Percentiles rank a stretch among this genome's conserved stretches.
Evolutionary conservation across 805 yeast genomes (phyloP).

Genomic region (Spathaspora passalidarum): DNA sequence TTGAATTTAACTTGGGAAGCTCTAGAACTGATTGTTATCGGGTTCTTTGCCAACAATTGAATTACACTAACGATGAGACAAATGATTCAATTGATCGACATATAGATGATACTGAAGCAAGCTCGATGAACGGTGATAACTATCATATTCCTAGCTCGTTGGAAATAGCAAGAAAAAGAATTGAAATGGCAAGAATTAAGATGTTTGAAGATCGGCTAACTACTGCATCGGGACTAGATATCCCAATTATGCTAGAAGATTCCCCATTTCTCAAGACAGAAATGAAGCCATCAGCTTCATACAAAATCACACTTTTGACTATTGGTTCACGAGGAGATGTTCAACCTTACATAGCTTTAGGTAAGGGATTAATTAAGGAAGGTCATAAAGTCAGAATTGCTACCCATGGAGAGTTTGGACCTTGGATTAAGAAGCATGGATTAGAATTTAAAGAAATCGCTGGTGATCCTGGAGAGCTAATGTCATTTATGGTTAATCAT

Average conservation of each 20-base stretch:
- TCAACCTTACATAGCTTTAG: conserved; percentile 92
- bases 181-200: conserved; percentile 58
- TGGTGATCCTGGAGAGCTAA: conserved; percentile 88
- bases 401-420: conserved; percentile 77
- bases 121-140: background rate
- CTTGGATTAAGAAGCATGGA: conserved; percentile 68
- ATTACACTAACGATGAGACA: conserved; percentile 14
- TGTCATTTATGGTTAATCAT: conserved; percentile 90
- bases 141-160: conserved; percentile 4
- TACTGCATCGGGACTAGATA: conserved; percentile 56
- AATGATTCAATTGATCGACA: background rate
- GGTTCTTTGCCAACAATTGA: conserved; percentile 50
- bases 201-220: conserved; percentile 66
- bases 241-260: conserved; percentile 69
- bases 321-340: conserved; percentile 97
- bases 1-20: conserved; percentile 67
- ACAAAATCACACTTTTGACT: conserved; percentile 68
- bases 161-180: conserved; percentile 20
- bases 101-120: background rate
- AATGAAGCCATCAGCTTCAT: conserved; percentile 51
- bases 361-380: conserved; percentile 69
- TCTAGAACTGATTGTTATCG: conserved; percentile 72
- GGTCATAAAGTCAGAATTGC: conserved; percentile 86
- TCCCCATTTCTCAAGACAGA: conserved; percentile 52
- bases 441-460: conserved; percentile 74